A percentile compares a stretch with the other conserved stretches of the same genome.
Conservation (phyloP, 2,329 filamentous ascomycete genomes). For the Sporothrix curviconia region DNA sequence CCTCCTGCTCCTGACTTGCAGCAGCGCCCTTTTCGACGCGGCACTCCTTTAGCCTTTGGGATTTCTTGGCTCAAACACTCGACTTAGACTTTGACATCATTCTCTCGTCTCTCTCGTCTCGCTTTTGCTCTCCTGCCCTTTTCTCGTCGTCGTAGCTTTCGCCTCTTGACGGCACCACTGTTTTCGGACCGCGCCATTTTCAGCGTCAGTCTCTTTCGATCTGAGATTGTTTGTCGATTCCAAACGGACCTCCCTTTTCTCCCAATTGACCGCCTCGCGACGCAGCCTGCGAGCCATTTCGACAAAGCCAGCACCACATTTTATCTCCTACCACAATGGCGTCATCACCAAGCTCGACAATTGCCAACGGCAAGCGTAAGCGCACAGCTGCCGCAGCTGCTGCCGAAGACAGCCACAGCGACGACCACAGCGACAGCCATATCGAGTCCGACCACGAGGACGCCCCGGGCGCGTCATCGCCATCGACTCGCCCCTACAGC, state of each 20-base stretch:
- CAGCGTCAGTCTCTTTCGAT: no score
- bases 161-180: neutral
- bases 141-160: neutral
- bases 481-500: constrained; percentile 1
- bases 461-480: neutral
- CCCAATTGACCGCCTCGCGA: neutral
- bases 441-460: constrained; percentile 1
- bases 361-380: constrained; percentile 19
- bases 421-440: neutral
- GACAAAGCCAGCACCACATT: no score
- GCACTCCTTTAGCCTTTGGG: no score
- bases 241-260: no score
- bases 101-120: neutral
- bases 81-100: no score
- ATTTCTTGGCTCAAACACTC: no score
- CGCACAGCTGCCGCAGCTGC: constrained; percentile 7
- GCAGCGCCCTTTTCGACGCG: neutral
- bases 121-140: no score
- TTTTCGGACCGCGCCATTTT: no score
- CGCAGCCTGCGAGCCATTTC: no score
- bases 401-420: neutral
- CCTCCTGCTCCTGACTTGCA: no score
- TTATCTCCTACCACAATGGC: neutral
- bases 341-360: neutral
- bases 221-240: no score